Evolutionary conservation across 768 basidiomycete genomes (phyloP).

Genomic region (Boletus bicolor): DNA sequence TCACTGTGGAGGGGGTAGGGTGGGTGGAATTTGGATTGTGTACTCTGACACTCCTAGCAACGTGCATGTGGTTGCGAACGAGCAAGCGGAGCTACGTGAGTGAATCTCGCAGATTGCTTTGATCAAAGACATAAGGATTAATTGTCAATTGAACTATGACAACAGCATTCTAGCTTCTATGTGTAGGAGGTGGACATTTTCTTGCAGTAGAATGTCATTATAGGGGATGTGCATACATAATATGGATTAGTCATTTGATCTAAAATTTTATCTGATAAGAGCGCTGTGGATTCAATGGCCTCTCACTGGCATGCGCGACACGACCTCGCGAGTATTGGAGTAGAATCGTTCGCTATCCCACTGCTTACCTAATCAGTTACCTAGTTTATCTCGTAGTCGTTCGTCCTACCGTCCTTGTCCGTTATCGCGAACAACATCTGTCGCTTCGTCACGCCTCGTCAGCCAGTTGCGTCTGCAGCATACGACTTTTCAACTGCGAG

Average conservation of each 20-base stretch:
- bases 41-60: constrained; percentile 49
- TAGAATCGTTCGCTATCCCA: too few relatives aligned
- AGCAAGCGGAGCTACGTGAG: constrained; percentile 39
- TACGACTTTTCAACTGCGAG: too few relatives aligned
- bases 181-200: constrained; percentile 18
- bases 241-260: constrained; percentile 19
- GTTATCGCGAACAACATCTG: too few relatives aligned
- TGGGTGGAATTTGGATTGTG: constrained; percentile 75
- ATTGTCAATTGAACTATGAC: constrained; percentile 14
- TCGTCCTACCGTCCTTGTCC: too few relatives aligned
- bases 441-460: too few relatives aligned
- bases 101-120: constrained; percentile 43
- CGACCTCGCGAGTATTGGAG: background rate
- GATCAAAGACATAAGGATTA: constrained; percentile 23
- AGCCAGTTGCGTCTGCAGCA: too few relatives aligned
- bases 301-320: background rate
- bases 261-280: constrained; percentile 28
- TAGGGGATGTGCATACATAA: constrained; percentile 1
- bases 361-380: too few relatives aligned
- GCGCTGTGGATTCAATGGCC: background rate
- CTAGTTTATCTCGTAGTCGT: too few relatives aligned
- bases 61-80: constrained; percentile 49
- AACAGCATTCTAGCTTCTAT: constrained; percentile 35
- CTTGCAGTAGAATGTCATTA: background rate
- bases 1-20: constrained; percentile 71